phyloP scores from a whole-genome alignment of 345 rosid species.

The Odontarrhena argentea region DNA sequence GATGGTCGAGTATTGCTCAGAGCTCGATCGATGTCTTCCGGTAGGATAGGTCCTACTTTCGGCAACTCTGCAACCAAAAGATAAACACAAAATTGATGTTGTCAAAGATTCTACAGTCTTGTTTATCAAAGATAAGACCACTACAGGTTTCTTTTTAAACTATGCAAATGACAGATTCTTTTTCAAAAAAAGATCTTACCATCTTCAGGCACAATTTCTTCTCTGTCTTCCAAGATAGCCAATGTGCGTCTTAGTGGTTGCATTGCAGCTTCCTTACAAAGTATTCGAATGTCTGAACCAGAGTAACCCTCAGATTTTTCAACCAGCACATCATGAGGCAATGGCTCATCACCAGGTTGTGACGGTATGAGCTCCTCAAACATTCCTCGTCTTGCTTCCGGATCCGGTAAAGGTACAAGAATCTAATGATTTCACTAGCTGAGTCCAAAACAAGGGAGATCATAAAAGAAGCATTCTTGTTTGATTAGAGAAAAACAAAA shows the following conservation, averaged over 20 bases:
- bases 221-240: slow-evolving; percentile 60
- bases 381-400: slow-evolving; percentile 94
- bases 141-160: background rate
- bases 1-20: slow-evolving; percentile 90
- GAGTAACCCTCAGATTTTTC: slow-evolving; percentile 84
- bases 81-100: background rate
- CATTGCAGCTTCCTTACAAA: slow-evolving; percentile 97
- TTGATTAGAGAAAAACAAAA: background rate
- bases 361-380: slow-evolving; percentile 77
- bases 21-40: slow-evolving; percentile 71
- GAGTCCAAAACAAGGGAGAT: slow-evolving; percentile 28
- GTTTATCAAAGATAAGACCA: too few species aligned
- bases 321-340: slow-evolving; percentile 75
- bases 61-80: slow-evolving; percentile 69
- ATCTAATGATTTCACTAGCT: slow-evolving; percentile 57
- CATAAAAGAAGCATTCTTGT: slow-evolving; percentile 5
- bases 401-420: slow-evolving; percentile 94
- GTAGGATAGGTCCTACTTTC: slow-evolving; percentile 66
- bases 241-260: slow-evolving; percentile 86
- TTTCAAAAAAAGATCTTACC: slow-evolving; percentile 49
- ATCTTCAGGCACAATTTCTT: slow-evolving; percentile 70
- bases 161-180: background rate
- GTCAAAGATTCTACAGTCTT: slow-evolving; percentile 14
- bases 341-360: slow-evolving; percentile 52
- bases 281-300: slow-evolving; percentile 87